phyloP scores from a whole-genome alignment of 1,284 basidiomycete genomes.

The Ganoderma multipileum region DNA sequence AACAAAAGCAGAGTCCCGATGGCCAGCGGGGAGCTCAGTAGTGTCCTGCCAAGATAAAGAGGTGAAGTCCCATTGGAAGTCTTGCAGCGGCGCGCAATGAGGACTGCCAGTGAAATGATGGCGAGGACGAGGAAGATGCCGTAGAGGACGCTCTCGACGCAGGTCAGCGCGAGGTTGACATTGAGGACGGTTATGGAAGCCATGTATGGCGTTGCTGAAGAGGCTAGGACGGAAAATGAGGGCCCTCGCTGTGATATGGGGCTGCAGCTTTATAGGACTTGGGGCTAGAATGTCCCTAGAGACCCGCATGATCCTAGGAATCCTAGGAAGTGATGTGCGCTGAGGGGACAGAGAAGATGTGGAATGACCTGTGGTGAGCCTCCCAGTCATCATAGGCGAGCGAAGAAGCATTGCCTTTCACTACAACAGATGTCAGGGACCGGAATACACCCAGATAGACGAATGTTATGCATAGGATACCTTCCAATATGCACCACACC shows the following conservation, averaged over 20 bases:
- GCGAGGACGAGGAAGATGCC: constrained; percentile 15
- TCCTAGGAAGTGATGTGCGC: not conserved
- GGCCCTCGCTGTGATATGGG: no score
- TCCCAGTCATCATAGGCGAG: not conserved
- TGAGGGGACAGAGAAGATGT: not conserved
- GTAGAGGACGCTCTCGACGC: constrained; percentile 14
- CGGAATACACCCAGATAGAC: not conserved
- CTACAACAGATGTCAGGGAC: not conserved
- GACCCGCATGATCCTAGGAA: not conserved
- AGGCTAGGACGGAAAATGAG: no score
- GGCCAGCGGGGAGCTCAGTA: not conserved
- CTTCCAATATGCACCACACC: no score
- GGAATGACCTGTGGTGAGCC: not conserved
- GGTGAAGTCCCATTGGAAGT: not conserved
- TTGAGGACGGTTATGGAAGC: not conserved
- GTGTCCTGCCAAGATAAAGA: not conserved
- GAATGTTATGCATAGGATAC: no score
- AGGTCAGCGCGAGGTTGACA: constrained; percentile 11
- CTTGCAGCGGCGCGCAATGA: constrained; percentile 5
- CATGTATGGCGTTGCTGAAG: not conserved
- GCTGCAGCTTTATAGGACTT: not conserved
- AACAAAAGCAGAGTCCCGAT: constrained; percentile 9
- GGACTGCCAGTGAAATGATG: constrained; percentile 5
- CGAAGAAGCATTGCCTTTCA: not conserved
- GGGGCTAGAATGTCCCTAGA: not conserved